Conservation (phyloP, 2,329 filamentous ascomycete genomes). For the Sarocladiaceae sp. region DNA sequence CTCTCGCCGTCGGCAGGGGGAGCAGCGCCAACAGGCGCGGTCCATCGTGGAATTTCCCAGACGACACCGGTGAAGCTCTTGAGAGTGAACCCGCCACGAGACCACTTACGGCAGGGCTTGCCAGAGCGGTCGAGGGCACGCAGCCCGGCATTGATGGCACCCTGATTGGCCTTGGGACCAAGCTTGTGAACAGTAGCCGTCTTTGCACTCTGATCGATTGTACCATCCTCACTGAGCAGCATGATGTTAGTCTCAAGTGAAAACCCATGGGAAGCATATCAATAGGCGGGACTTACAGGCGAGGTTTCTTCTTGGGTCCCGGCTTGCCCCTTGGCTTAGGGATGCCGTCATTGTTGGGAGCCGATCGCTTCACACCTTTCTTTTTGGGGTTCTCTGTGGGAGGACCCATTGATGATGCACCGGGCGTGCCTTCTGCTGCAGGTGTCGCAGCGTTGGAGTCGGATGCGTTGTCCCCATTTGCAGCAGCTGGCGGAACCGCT, state of each 20-base stretch:
- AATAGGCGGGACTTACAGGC: constrained; percentile 63
- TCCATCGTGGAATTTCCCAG: constrained; percentile 82
- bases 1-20: constrained; percentile 30
- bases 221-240: constrained; percentile 54
- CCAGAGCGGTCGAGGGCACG: constrained; percentile 89
- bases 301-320: constrained; percentile 92
- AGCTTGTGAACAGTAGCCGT: constrained; percentile 66
- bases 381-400: constrained; percentile 61
- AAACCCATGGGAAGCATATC: neutral
- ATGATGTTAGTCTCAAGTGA: constrained; percentile 22
- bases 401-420: constrained; percentile 51
- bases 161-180: constrained; percentile 92
- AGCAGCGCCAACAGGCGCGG: constrained; percentile 56
- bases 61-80: constrained; percentile 88
- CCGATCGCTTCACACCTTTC: constrained; percentile 67
- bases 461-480: constrained; percentile 49
- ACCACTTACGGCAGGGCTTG: constrained; percentile 88
- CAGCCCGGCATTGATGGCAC: constrained; percentile 93
- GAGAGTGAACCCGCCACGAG: constrained; percentile 71
- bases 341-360: constrained; percentile 54
- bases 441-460: constrained; percentile 57
- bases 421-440: constrained; percentile 48
- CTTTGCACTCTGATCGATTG: constrained; percentile 50
- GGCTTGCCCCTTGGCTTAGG: constrained; percentile 79
- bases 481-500: constrained; percentile 31